phyloP scores from a whole-genome alignment of 257 asterid genomes.

The Schizonepeta tenuifolia region DNA sequence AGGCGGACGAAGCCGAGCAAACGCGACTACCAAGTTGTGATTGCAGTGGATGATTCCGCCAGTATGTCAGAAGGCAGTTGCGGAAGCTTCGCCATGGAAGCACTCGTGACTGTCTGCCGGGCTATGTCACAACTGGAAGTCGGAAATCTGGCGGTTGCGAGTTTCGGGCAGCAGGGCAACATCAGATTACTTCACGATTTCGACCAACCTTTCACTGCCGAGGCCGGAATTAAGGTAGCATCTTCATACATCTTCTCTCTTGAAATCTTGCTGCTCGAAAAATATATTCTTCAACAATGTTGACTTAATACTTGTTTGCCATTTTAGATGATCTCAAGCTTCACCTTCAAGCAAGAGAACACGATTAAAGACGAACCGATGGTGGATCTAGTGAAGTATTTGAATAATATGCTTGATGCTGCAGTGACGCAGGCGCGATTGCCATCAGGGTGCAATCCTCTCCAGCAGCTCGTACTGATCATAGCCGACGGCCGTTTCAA shows the following conservation, averaged over 20 bases:
- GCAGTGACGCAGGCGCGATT: constrained; percentile 68
- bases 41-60: constrained; percentile 95
- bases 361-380: constrained; percentile 77
- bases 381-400: constrained; percentile 78
- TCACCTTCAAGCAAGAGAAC: constrained; percentile 90
- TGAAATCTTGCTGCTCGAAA: background rate
- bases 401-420: constrained; percentile 68
- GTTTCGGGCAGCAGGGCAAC: constrained; percentile 96
- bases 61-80: constrained; percentile 89
- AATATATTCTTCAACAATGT: background rate
- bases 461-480: constrained; percentile 93
- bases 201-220: constrained; percentile 83
- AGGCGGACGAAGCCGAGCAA: constrained; percentile 89
- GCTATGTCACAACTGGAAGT: constrained; percentile 98
- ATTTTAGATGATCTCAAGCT: constrained; percentile 82
- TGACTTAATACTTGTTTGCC: background rate
- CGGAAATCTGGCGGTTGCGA: constrained; percentile 83
- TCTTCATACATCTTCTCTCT: background rate
- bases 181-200: constrained; percentile 76
- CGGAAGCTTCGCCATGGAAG: constrained; percentile 84
- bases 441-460: constrained; percentile 89
- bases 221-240: constrained; percentile 82
- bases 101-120: constrained; percentile 90
- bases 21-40: constrained; percentile 91
- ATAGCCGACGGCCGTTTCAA: constrained; percentile 90